phyloP scores from a whole-genome alignment of 176 grass and related monocot genomes.

The Stipa capillata region DNA sequence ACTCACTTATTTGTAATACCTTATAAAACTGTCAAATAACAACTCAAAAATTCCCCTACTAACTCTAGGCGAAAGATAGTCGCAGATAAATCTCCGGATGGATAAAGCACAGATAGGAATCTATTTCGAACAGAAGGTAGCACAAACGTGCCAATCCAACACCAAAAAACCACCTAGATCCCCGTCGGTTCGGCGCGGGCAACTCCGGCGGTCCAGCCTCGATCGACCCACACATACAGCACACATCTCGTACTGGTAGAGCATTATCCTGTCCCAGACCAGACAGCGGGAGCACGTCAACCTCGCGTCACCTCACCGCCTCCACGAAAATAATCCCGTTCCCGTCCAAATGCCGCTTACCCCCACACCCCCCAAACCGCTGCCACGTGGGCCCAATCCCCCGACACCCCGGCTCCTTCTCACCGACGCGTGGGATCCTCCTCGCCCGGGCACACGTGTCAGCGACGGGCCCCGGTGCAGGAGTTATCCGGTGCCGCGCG shows the following conservation, averaged over 20 bases:
- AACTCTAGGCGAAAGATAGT: too few relatives aligned
- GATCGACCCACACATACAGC: not conserved
- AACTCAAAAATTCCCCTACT: too few relatives aligned
- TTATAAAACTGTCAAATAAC: too few relatives aligned
- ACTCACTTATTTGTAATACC: too few relatives aligned
- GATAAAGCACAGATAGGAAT: too few relatives aligned
- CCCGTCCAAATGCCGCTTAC: slow-evolving; percentile 13
- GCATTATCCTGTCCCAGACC: slow-evolving; percentile 8
- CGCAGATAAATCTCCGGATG: too few relatives aligned
- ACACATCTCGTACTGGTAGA: not conserved
- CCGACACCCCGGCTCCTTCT: rapidly evolving
- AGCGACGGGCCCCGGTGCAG: too few relatives aligned
- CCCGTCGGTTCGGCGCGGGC: not conserved
- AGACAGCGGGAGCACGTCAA: not conserved
- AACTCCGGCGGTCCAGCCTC: not conserved
- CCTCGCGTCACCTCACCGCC: not conserved
- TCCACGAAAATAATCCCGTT: not conserved
- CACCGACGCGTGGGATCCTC: not conserved
- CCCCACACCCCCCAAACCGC: not conserved
- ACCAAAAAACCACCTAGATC: not conserved
- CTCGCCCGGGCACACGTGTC: rapidly evolving
- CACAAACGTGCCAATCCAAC: not conserved
- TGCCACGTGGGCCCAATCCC: not conserved
- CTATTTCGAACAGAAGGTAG: too few relatives aligned
- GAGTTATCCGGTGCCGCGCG: not conserved